Percentiles rank a stretch among this genome's conserved stretches.
Evolutionary conservation across 2,329 filamentous ascomycete genomes (phyloP).

Genomic region (Aureobasidium sp.): DNA sequence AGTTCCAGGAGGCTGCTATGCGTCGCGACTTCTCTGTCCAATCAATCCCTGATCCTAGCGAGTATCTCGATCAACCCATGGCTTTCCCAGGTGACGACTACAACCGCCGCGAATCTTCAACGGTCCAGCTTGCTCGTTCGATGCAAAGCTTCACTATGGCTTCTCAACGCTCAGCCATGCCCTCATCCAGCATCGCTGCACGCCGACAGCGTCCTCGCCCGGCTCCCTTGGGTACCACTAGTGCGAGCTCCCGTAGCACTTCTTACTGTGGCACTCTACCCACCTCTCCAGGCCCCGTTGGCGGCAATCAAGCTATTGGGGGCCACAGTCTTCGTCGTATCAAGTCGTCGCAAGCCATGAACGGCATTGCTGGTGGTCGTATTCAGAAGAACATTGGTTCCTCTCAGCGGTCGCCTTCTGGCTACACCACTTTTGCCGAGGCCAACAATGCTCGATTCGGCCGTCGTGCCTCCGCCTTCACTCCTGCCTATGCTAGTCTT

Average conservation of each 20-base stretch:
- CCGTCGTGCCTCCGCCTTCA: conserved; percentile 33
- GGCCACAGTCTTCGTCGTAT: conserved; percentile 41
- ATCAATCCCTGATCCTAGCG: conserved; percentile 6
- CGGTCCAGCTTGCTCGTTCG: conserved; percentile 28
- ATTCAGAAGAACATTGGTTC: conserved; percentile 41
- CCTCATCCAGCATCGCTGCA: conserved; percentile 34
- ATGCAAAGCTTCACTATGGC: conserved; percentile 31
- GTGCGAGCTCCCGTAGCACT: conserved; percentile 30
- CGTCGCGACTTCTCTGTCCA: conserved; percentile 15
- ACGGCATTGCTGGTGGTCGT: conserved; percentile 35
- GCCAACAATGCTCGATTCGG: conserved; percentile 39
- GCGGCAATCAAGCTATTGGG: conserved; percentile 30
- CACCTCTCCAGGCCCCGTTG: conserved; percentile 35
- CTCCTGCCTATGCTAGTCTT: conserved; percentile 24
- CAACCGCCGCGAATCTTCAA: conserved; percentile 25
- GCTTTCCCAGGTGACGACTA: conserved; percentile 27
- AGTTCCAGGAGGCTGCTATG: conserved; percentile 27
- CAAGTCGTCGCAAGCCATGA: conserved; percentile 41
- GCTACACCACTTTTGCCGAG: conserved; percentile 40
- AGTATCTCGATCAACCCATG: conserved; percentile 25
- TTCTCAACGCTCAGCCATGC: conserved; percentile 24
- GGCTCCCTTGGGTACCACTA: conserved; percentile 34
- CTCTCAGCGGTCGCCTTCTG: conserved; percentile 42
- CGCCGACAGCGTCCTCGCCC: conserved; percentile 34
- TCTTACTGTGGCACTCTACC: conserved; percentile 36